Base-by-base conservation (phyloP, 1,284 basidiomycete species). In the Malassezia caprae region DNA sequence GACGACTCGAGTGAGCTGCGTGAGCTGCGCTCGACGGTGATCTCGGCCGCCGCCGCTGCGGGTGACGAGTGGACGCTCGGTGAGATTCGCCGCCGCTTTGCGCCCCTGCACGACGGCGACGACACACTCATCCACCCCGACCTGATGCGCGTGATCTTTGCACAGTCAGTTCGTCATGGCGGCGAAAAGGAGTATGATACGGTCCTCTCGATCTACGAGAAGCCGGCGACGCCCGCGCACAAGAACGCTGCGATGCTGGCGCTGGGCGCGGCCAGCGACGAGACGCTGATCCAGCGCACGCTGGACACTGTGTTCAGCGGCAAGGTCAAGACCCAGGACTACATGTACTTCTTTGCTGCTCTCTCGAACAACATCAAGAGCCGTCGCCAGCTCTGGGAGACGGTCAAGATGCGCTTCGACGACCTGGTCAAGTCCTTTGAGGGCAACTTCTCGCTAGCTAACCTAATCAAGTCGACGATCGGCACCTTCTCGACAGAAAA, bases 1-100 rank as follows among this genome's bases (percentile, higher is more conserved):
- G 76, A 77, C 27, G 91, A 96, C 59, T 79, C 82, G 17, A 78
- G 82, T 19, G 88, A 88, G 62, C 79, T 79, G 34, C 81, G 83
- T 27, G 82, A 86, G 66, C 77, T 94, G 51, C 82, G 91, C 42
- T 85, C 86, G 10, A 78, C 82, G 19, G 87, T 86, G 0, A 83
- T 94, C 58, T 37, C 54, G n/a, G 77, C 76, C 13, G 79, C 82
- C 19, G 82, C 84, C 21, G 83, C 85, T 2, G 64, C 53, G 12
- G 52, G 53, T 34, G 63, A 67, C 48, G 44, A 37, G 37, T 64
- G 55, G 60, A 62, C 63, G 21, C 15, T 66, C 8, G 46, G 37
- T 7, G 86, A 88, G 73, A 78, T 91, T 49, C 79, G 80, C 66
- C 76, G 76, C 35, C 83, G 87, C 57, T 96, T 94, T 77, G 77